phyloP scores from a whole-genome alignment of 345 rosid genomes.

The Pugionium cornutum region DNA sequence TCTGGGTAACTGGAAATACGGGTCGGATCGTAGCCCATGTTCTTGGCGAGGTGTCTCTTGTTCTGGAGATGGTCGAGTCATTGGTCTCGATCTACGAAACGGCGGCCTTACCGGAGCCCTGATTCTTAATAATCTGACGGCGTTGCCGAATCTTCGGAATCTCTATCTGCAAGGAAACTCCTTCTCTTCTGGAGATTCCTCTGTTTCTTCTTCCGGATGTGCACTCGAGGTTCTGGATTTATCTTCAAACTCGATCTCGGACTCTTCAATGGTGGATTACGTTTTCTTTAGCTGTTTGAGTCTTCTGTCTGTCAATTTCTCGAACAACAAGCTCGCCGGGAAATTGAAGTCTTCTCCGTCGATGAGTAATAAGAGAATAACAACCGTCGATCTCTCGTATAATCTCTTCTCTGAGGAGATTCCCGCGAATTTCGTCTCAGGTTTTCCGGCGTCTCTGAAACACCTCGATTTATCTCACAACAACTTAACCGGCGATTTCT shows the following conservation, averaged over 20 bases:
- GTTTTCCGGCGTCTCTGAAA: slow-evolving; percentile 51
- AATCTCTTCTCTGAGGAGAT: slow-evolving; percentile 65
- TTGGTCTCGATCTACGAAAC: slow-evolving; percentile 55
- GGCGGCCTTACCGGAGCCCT: slow-evolving; percentile 55
- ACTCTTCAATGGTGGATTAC: slow-evolving; percentile 44
- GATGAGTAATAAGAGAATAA: slow-evolving; percentile 49
- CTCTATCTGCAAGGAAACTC: slow-evolving; percentile 62
- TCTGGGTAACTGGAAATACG: slow-evolving; percentile 57
- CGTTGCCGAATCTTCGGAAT: slow-evolving; percentile 54
- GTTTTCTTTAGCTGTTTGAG: slow-evolving; percentile 59
- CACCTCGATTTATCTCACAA: slow-evolving; percentile 68
- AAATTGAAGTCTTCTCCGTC: slow-evolving; percentile 42
- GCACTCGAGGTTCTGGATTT: slow-evolving; percentile 60
- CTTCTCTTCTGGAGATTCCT: slow-evolving; percentile 52
- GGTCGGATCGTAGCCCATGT: slow-evolving; percentile 47
- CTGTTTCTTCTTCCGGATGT: slow-evolving; percentile 45
- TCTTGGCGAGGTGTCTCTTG: slow-evolving; percentile 79
- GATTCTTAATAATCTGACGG: slow-evolving; percentile 53
- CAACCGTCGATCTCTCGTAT: slow-evolving; percentile 65
- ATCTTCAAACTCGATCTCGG: slow-evolving; percentile 67
- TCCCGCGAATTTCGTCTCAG: slow-evolving; percentile 48
- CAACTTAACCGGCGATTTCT: slow-evolving; percentile 68
- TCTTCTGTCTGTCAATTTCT: slow-evolving; percentile 65
- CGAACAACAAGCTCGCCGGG: slow-evolving; percentile 63
- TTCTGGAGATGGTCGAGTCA: slow-evolving; percentile 50